Base-by-base conservation (phyloP, 345 rosid species). In the Toxicodendron radicans region DNA sequence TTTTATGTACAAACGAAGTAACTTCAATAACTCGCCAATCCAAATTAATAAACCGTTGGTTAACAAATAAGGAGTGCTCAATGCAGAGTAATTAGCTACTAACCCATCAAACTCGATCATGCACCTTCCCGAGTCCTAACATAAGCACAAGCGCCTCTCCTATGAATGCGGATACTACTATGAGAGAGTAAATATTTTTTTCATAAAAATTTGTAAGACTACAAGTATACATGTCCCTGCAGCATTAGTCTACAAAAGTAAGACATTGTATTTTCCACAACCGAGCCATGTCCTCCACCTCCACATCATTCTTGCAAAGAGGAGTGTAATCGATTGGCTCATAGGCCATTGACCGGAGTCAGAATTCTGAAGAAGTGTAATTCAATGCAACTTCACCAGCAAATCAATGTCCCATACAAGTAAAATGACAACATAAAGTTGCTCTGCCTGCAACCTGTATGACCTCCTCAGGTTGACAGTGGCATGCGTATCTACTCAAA, bases 401-500 rank as follows among this genome's bases (percentile, higher is more conserved):
- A 32, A 14, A 7, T 27, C 20, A 24, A 14, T 1, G 12, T 6
- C 5, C 12, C 3, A 57, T 16, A 57, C 35, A 45, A 58, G 10
- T 58, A 14, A 20, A 43, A 41, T 69, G 24, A 3, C 46, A 54
- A n/a, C 62, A 53, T 20, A 16, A 45, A 10, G 24, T 58, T 46
- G 13, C 30, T 45, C 33, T 17, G 18, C 48, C 11, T 30, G 48
- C 27, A 35, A 54, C 27, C 53, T 18, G 27, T 59, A 68, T 33
- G 17, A 54, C 8, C 64, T 70, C 23, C 45, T 54, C 70, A 30
- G 71, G 58, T 70, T 38, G 68, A 32, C n/a, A 49, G 16, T 5
- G 20, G 20, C 57, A 11, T 4, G 9, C 33, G 13, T 45, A 65
- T 46, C 16, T 58, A 48, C 18, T 49, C 23, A 20, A 41, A 33